Conservation (phyloP, 257 asterid species). For the Petunia axillaris region DNA sequence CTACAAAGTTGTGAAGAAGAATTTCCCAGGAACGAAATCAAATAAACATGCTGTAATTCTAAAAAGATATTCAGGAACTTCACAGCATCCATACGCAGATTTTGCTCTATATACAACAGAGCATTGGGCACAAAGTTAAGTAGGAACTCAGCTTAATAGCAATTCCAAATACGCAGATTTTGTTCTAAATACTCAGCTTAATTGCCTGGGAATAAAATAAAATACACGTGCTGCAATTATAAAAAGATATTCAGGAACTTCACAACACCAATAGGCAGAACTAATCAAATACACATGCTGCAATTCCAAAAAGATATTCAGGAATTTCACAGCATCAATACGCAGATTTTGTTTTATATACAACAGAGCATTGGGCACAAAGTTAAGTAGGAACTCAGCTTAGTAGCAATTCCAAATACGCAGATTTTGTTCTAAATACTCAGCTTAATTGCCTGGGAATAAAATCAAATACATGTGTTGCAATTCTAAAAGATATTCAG, state of each 20-base stretch:
- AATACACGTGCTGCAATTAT: no score
- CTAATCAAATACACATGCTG: no score
- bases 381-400: slow-evolving; percentile 2
- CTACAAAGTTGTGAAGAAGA: slow-evolving; percentile 42
- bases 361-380: slow-evolving; percentile 19
- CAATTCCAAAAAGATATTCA: slow-evolving; percentile 7
- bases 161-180: no score
- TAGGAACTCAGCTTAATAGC: slow-evolving; percentile 17
- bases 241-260: no score
- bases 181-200: no score
- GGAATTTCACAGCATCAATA: not conserved
- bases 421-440: no score
- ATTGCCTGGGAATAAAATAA: no score
- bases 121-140: slow-evolving; percentile 9
- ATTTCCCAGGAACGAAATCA: not conserved
- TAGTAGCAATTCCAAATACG: not conserved
- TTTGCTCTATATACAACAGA: slow-evolving; percentile 13
- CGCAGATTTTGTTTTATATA: slow-evolving; percentile 3
- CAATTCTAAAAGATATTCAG: no score
- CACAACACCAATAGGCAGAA: no score
- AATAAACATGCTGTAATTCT: not conserved
- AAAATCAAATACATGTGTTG: no score
- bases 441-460: no score
- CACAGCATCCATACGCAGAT: not conserved
- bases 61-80: slow-evolving; percentile 16